Evolutionary conservation across 805 yeast species (phyloP).

Genomic region (Barnettozyma pratensis): DNA sequence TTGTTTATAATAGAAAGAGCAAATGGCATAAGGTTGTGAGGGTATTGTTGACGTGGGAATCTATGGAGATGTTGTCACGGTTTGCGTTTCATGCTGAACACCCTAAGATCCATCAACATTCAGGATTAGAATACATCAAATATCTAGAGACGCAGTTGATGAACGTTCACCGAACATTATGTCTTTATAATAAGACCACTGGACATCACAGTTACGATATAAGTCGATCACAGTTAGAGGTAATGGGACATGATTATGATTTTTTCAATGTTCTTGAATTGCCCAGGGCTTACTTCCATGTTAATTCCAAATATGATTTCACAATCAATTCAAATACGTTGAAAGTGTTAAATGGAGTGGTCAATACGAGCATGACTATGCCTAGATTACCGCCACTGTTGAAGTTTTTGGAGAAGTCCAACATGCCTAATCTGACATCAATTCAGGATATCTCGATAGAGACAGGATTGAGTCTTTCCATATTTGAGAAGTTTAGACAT

Average conservation of each 20-base stretch:
- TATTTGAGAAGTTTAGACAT: conserved; percentile 16
- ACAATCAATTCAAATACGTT: conserved; percentile 13
- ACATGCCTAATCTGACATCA: conserved; percentile 15
- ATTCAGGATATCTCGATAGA: conserved; percentile 20
- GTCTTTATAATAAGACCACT: not conserved
- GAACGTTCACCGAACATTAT: conserved; percentile 8
- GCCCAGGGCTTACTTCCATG: conserved; percentile 17
- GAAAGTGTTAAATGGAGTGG: conserved; percentile 12
- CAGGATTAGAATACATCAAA: conserved; percentile 9
- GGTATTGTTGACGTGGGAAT: conserved; percentile 8
- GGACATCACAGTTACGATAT: not conserved
- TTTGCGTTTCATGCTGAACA: not conserved
- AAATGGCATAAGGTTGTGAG: conserved; percentile 11
- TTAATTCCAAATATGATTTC: conserved; percentile 14
- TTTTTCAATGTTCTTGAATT: conserved; percentile 8
- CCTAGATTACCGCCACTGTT: conserved; percentile 18
- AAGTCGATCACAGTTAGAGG: conserved; percentile 3
- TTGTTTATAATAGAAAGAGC: conserved; percentile 6
- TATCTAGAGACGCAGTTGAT: conserved; percentile 3
- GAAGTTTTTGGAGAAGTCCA: conserved; percentile 16
- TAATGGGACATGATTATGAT: conserved; percentile 19
- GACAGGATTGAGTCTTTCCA: conserved; percentile 15
- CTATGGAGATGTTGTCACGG: conserved; percentile 2
- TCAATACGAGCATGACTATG: conserved; percentile 16
- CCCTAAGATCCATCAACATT: not conserved